These are phyloP conservation scores for Aspergillus sp. DNA, from an alignment of 2,329 filamentous ascomycete species.

Conservation along the genomic window DNA sequence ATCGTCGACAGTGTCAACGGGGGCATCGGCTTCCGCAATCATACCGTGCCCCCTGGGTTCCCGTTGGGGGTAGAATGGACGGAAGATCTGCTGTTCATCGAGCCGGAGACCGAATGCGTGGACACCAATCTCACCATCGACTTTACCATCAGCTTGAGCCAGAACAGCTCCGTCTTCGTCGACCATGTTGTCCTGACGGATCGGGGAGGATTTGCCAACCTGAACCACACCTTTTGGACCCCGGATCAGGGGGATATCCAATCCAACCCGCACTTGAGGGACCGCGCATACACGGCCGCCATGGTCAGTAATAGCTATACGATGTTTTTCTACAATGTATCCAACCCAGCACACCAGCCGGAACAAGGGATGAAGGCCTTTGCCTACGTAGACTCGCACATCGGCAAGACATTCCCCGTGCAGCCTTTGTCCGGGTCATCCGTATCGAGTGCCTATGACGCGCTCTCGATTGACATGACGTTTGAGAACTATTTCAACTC, in stretches of 20 bases:
- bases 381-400: constrained; percentile 33
- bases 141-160: constrained; percentile 23
- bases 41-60: constrained; percentile 33
- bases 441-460: neutral
- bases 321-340: constrained; percentile 39
- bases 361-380: constrained; percentile 18
- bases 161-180: constrained; percentile 3
- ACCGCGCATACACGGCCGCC: constrained; percentile 41
- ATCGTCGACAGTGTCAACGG: constrained; percentile 39
- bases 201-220: constrained; percentile 39
- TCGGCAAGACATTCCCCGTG: constrained; percentile 31
- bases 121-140: constrained; percentile 38
- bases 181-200: constrained; percentile 33
- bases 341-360: constrained; percentile 16
- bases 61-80: constrained; percentile 38
- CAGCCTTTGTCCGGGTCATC: neutral
- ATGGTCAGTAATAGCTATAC: constrained; percentile 39
- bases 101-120: constrained; percentile 43
- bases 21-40: constrained; percentile 44
- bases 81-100: constrained; percentile 46
- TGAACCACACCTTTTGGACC: constrained; percentile 31
- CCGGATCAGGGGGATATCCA: constrained; percentile 28
- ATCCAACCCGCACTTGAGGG: constrained; percentile 31
- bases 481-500: too few species aligned
- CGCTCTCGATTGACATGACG: too few species aligned